phyloP scores from a whole-genome alignment of 129 eudicot species.

The Heracleum sosnowskyi region DNA sequence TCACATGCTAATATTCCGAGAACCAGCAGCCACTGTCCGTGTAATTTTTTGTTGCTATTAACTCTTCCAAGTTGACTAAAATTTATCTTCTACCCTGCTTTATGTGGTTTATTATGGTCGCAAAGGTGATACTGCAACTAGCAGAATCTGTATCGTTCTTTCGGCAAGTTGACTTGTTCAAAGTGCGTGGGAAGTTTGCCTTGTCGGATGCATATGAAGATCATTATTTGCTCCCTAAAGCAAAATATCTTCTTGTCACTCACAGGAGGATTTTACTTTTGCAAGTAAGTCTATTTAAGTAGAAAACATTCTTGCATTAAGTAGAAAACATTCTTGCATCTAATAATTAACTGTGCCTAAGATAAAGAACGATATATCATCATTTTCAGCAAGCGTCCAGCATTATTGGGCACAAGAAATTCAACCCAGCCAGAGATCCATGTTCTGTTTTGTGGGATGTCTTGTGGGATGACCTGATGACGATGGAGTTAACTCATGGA shows the following conservation, averaged over 20 bases:
- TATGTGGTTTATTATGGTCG: conserved; percentile 8
- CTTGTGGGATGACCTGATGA: conserved; percentile 74
- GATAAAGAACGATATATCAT: background rate
- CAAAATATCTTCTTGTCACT: conserved; percentile 70
- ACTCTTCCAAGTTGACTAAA: background rate
- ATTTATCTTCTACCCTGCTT: background rate
- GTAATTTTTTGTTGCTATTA: background rate
- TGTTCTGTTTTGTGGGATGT: conserved; percentile 94
- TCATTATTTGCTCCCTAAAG: conserved; percentile 84
- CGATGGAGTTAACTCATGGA: conserved; percentile 85
- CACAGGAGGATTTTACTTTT: conserved; percentile 83
- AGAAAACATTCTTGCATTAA: background rate
- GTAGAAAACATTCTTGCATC: background rate
- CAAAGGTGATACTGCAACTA: conserved; percentile 80
- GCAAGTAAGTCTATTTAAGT: conserved; percentile 50
- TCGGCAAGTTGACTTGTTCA: conserved; percentile 81
- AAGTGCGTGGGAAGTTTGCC: conserved; percentile 98
- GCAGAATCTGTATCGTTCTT: conserved; percentile 96
- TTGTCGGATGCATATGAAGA: conserved; percentile 94
- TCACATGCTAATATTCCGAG: background rate
- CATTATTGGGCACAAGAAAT: conserved; percentile 72
- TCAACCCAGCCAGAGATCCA: conserved; percentile 93
- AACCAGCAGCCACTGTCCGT: no score
- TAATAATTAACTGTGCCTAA: background rate
- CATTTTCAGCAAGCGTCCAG: conserved; percentile 61